These are phyloP conservation scores for Pseudogymnoascus sp. DNA, from an alignment of 2,329 filamentous ascomycete species.

Conservation along the genomic window DNA sequence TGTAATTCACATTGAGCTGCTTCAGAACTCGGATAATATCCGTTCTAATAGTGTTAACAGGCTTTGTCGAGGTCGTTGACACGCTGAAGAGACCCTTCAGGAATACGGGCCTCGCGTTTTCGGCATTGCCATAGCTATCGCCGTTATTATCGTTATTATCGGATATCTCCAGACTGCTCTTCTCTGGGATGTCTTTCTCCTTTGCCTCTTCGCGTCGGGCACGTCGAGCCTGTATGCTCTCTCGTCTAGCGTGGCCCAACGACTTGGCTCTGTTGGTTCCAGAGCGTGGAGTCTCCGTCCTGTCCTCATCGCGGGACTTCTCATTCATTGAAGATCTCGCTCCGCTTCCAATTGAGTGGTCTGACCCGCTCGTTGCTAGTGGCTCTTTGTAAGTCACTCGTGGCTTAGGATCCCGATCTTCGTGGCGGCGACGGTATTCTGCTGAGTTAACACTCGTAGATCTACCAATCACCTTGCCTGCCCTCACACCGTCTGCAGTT, in stretches of 20 bases:
- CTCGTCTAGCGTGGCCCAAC: conserved; percentile 77
- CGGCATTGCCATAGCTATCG: conserved; percentile 58
- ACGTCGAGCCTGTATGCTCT: conserved; percentile 85
- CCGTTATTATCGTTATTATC: conserved; percentile 54
- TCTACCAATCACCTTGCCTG: conserved; percentile 66
- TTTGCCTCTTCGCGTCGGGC: conserved; percentile 63
- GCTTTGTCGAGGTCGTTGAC: conserved; percentile 89
- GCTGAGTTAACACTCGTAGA: conserved; percentile 90
- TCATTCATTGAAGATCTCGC: conserved; percentile 34
- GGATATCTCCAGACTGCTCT: conserved; percentile 74
- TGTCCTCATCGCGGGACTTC: conserved; percentile 40
- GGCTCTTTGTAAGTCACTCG: conserved; percentile 52
- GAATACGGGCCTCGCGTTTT: conserved; percentile 87
- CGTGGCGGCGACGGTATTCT: conserved; percentile 63
- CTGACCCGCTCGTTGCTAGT: conserved; percentile 70
- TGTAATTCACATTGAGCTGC: conserved; percentile 82
- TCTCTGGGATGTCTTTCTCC: conserved; percentile 78
- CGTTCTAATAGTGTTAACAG: conserved; percentile 72
- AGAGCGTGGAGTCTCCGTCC: conserved; percentile 47
- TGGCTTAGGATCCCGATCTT: conserved; percentile 47
- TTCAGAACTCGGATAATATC: conserved; percentile 88
- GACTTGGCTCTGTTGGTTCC: conserved; percentile 74
- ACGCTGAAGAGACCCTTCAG: conserved; percentile 96
- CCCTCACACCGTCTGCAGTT: conserved; percentile 51
- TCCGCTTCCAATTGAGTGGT: conserved; percentile 49